phyloP scores from a whole-genome alignment of 1,284 basidiomycete genomes.

The Leucoagaricus sp. region DNA sequence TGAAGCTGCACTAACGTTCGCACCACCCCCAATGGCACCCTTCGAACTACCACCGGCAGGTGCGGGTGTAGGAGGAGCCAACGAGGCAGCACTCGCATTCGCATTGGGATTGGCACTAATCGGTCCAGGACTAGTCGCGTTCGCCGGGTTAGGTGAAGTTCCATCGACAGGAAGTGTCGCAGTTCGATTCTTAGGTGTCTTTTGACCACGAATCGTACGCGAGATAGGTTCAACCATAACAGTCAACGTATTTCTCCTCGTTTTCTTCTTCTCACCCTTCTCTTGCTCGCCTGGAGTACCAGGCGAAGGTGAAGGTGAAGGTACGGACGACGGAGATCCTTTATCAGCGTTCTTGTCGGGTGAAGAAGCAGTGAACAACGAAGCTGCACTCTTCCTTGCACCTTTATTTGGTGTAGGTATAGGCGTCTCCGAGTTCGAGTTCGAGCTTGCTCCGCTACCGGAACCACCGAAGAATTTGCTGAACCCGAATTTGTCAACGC shows the following conservation, averaged over 20 bases:
- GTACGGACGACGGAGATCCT: background rate
- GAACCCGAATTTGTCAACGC: constrained; percentile 39
- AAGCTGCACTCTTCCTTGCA: constrained; percentile 20
- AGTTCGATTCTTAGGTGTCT: constrained; percentile 36
- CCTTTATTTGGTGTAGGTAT: constrained; percentile 24
- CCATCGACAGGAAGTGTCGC: constrained; percentile 33
- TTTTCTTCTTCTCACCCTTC: constrained; percentile 49
- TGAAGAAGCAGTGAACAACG: constrained; percentile 24
- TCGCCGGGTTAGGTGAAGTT: too few relatives aligned
- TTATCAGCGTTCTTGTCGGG: background rate
- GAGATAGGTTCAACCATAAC: constrained; percentile 81
- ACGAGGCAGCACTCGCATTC: constrained; percentile 20
- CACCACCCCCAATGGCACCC: background rate
- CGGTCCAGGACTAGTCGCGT: too few relatives aligned
- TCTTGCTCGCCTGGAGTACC: constrained; percentile 16
- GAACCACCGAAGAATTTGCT: constrained; percentile 38
- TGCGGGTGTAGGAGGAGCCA: constrained; percentile 7
- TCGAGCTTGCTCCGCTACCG: constrained; percentile 12
- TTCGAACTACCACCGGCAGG: background rate
- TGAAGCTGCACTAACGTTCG: background rate
- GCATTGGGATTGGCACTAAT: background rate
- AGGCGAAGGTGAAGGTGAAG: background rate
- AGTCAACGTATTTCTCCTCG: constrained; percentile 76
- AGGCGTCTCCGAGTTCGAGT: constrained; percentile 8
- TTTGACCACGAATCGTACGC: constrained; percentile 54